A percentile compares a stretch with the other conserved stretches of the same genome.
Evolutionary conservation across 2,329 filamentous ascomycete species (phyloP).

Genomic region (Rhynchosporium graminicola): DNA sequence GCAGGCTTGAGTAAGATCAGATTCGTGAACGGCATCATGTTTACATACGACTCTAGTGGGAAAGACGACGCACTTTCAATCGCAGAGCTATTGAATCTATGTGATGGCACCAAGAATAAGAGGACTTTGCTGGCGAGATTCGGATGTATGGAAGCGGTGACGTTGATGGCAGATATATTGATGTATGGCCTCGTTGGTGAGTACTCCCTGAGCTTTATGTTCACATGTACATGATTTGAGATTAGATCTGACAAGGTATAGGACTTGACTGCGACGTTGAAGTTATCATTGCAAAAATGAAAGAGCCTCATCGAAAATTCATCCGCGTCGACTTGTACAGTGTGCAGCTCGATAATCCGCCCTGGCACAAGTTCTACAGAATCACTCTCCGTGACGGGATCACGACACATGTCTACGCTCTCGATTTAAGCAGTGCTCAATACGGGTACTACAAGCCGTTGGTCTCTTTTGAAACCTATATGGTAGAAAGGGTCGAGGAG

Average conservation of each 20-base stretch:
- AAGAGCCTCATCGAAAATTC: background rate
- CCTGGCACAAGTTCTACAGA: background rate
- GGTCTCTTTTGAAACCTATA: background rate
- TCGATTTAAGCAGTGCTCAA: slow-evolving; percentile 23
- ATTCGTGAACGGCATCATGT: background rate
- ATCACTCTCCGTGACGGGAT: background rate
- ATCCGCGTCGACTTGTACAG: background rate
- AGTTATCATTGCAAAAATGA: background rate
- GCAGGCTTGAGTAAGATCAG: background rate
- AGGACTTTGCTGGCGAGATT: slow-evolving; percentile 2
- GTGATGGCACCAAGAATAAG: background rate
- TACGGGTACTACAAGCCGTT: slow-evolving; percentile 21
- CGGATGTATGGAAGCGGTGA: slow-evolving; percentile 9
- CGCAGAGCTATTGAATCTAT: background rate
- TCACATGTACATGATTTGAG: background rate
- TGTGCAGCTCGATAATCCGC: background rate
- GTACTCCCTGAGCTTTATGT: background rate
- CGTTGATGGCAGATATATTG: slow-evolving; percentile 12
- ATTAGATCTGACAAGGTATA: background rate
- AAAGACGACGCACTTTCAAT: background rate
- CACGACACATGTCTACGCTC: background rate
- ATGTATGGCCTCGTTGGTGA: slow-evolving; percentile 10
- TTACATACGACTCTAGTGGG: background rate
- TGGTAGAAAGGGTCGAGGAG: background rate
- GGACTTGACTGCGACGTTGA: background rate